phyloP scores from a whole-genome alignment of 805 yeast genomes.

The Candida orba region DNA sequence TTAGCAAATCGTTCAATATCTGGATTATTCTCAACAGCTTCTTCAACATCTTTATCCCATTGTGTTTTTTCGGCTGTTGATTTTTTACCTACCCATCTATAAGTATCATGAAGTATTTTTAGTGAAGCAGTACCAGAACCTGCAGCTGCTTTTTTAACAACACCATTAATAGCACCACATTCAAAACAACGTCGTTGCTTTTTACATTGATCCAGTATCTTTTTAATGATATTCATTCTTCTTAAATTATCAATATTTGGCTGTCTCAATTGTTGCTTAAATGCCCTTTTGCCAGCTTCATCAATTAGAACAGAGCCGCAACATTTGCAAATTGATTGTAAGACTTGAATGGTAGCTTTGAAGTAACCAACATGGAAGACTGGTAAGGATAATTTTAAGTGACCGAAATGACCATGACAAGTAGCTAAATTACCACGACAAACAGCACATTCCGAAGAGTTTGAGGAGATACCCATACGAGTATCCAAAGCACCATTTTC shows the following conservation, averaged over 20 bases:
- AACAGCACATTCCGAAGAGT: slow-evolving; percentile 77
- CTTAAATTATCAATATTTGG: slow-evolving; percentile 88
- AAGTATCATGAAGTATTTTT: slow-evolving; percentile 92
- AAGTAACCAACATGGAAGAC: slow-evolving; percentile 97
- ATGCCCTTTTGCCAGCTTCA: slow-evolving; percentile 62
- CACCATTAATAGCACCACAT: slow-evolving; percentile 91
- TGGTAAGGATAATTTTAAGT: slow-evolving; percentile 85
- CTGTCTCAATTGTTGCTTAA: slow-evolving; percentile 69
- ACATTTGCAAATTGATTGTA: slow-evolving; percentile 86
- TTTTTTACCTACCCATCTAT: slow-evolving; percentile 92
- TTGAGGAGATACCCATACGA: slow-evolving; percentile 89
- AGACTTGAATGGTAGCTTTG: slow-evolving; percentile 78
- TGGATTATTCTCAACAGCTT: slow-evolving; percentile 67
- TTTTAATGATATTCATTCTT: slow-evolving; percentile 82
- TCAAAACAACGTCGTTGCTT: slow-evolving; percentile 86
- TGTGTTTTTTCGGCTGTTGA: slow-evolving; percentile 72
- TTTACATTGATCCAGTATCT: slow-evolving; percentile 84
- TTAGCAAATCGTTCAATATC: slow-evolving; percentile 84
- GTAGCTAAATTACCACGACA: slow-evolving; percentile 89
- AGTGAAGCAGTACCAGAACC: slow-evolving; percentile 91
- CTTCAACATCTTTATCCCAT: slow-evolving; percentile 84
- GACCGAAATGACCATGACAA: slow-evolving; percentile 99
- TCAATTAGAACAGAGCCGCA: slow-evolving; percentile 76
- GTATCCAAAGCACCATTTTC: slow-evolving; percentile 84
- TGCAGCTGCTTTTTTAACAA: slow-evolving; percentile 90